Conservation (phyloP, 169 alveolate genomes). For the Cyclospora cayetanensis region DNA sequence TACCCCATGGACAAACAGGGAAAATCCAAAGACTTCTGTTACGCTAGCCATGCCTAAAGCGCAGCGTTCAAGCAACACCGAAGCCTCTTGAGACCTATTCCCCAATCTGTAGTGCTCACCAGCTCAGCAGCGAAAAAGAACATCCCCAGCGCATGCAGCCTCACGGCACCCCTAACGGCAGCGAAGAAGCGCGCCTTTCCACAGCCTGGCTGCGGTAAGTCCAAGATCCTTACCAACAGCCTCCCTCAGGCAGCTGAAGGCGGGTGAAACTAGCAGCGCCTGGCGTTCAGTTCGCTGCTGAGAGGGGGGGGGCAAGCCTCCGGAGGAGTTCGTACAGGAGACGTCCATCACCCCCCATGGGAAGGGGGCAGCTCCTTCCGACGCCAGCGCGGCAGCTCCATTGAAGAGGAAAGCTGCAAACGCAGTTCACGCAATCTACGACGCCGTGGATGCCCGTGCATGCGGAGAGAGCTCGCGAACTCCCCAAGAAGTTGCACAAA, state of each 20-base stretch:
- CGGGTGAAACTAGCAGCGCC: background rate
- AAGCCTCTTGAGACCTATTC: background rate
- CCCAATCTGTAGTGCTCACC: too few species aligned
- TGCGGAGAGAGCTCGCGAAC: too few species aligned
- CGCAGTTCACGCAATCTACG: background rate
- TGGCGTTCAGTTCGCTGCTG: background rate
- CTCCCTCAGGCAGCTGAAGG: background rate
- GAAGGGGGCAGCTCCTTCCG: constrained; percentile 44
- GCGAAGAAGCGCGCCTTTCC: too few species aligned
- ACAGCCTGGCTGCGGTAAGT: too few species aligned
- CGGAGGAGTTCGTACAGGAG: background rate
- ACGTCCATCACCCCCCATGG: constrained; percentile 68
- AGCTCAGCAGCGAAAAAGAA: too few species aligned
- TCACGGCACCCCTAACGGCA: too few species aligned
- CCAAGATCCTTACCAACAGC: background rate
- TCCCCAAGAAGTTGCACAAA: too few species aligned
- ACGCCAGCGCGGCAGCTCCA: constrained; percentile 28
- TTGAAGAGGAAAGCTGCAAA: background rate
- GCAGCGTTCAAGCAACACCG: background rate
- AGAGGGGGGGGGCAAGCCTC: background rate
- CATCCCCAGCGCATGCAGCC: too few species aligned
- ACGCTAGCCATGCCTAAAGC: constrained; percentile 42
- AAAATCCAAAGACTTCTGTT: constrained; percentile 58
- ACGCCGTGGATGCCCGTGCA: too few species aligned
- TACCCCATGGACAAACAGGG: constrained; percentile 56